These are phyloP conservation scores for Diaporthe aspalathi DNA, from an alignment of 2,329 filamentous ascomycete genomes.

Conservation along the genomic window DNA sequence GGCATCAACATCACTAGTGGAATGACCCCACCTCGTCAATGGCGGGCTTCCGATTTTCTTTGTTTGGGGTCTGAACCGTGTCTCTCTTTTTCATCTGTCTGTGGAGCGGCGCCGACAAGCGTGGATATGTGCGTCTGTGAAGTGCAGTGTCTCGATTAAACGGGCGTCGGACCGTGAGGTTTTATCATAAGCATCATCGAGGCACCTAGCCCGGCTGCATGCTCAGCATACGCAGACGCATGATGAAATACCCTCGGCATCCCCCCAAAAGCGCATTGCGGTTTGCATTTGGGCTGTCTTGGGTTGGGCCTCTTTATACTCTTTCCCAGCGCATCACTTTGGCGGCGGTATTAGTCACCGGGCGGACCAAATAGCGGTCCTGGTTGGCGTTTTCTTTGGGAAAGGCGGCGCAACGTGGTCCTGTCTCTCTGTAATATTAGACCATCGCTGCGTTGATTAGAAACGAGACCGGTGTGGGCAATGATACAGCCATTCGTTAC, in stretches of 20 bases:
- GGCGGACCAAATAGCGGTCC: not conserved
- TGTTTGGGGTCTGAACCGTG: constrained; percentile 23
- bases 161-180: not conserved
- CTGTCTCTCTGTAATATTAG: constrained; percentile 17
- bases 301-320: not conserved
- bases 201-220: not conserved
- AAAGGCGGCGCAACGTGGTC: not conserved
- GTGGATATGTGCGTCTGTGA: not conserved
- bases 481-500: constrained; percentile 1
- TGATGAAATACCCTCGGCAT: not conserved
- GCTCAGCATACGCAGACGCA: not conserved
- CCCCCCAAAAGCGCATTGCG: constrained; percentile 18
- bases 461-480: not conserved
- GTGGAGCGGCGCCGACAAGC: not conserved
- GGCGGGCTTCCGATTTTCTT: constrained; percentile 32
- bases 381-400: constrained; percentile 9
- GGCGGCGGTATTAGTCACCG: not conserved
- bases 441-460: constrained; percentile 2
- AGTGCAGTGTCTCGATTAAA: not conserved
- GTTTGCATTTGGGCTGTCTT: not conserved
- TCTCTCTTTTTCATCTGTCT: not conserved
- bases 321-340: not conserved
- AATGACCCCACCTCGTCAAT: not conserved
- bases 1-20: constrained; percentile 46
- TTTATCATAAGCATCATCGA: not conserved